Percentiles rank a stretch among this genome's conserved stretches.
Conservation (phyloP, 2,329 filamentous ascomycete genomes). For the Malbranchea zuffiana region DNA sequence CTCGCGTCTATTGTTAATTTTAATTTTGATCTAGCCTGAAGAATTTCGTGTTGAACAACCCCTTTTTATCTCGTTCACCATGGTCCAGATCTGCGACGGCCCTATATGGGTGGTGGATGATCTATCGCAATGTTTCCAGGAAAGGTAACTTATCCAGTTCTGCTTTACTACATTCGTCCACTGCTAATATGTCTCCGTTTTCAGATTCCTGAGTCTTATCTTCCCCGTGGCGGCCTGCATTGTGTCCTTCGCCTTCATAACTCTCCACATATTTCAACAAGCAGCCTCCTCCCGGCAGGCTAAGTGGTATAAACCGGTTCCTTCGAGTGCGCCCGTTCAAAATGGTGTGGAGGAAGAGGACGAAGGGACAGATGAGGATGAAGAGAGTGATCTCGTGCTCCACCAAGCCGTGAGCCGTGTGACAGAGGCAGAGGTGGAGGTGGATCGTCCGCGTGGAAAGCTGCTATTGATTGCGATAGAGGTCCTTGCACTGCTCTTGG, state of each 20-base stretch:
- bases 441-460: constrained; percentile 67
- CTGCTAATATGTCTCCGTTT: neutral
- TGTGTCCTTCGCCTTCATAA: constrained; percentile 58
- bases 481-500: constrained; percentile 59
- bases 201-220: constrained; percentile 60
- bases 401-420: constrained; percentile 42
- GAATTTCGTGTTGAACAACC: too few species aligned
- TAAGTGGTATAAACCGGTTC: constrained; percentile 45
- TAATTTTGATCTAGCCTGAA: too few species aligned
- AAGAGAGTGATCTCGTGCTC: constrained; percentile 42
- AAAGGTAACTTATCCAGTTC: constrained; percentile 32
- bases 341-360: constrained; percentile 50
- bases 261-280: constrained; percentile 46
- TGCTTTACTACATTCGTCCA: neutral
- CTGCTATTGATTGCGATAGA: constrained; percentile 60
- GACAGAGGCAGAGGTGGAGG: constrained; percentile 44
- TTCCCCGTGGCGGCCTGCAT: constrained; percentile 63
- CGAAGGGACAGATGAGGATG: constrained; percentile 44
- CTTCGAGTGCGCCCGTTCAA: constrained; percentile 38
- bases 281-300: constrained; percentile 43
- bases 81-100: constrained; percentile 48
- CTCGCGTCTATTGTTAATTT: too few species aligned
- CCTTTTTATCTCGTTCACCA: too few species aligned
- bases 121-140: constrained; percentile 51
- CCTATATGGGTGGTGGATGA: constrained; percentile 52